phyloP scores from a whole-genome alignment of 768 basidiomycete genomes.

The Dentipellis fragilis region DNA sequence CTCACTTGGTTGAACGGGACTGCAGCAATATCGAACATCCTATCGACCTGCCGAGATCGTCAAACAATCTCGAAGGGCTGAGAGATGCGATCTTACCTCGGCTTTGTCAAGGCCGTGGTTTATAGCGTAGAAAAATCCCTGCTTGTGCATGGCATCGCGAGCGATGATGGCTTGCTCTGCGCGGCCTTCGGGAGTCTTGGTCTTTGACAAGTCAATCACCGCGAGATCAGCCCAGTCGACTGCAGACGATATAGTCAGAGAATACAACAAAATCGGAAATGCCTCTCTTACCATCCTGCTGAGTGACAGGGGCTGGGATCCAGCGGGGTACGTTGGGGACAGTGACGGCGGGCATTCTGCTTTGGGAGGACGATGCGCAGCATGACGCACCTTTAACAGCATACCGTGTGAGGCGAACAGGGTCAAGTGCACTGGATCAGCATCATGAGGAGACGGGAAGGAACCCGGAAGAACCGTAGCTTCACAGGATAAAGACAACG shows the following conservation, averaged over 20 bases:
- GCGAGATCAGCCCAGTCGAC: conserved; percentile 28
- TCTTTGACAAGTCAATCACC: conserved; percentile 23
- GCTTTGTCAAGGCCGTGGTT: conserved; percentile 37
- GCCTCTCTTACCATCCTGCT: conserved; percentile 13
- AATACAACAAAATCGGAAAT: background rate
- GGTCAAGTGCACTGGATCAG: background rate
- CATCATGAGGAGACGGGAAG: background rate
- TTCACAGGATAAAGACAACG: too few species aligned
- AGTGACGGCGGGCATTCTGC: conserved; percentile 11
- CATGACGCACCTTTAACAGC: too few species aligned
- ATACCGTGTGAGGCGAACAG: background rate
- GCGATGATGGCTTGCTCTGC: conserved; percentile 20
- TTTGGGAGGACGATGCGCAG: background rate
- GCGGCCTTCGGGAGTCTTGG: conserved; percentile 22
- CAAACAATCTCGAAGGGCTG: background rate
- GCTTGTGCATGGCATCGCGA: conserved; percentile 23
- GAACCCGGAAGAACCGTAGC: background rate
- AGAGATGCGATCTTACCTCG: conserved; percentile 21
- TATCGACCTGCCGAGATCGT: conserved; percentile 12
- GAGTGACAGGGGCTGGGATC: conserved; percentile 16
- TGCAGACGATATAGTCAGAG: conserved; percentile 1
- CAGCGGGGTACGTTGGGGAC: conserved; percentile 15
- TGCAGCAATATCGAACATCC: conserved; percentile 28
- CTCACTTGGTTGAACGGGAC: conserved; percentile 24
- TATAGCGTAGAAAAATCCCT: conserved; percentile 38